Evolutionary conservation across 2,329 filamentous ascomycete species (phyloP).

Genomic region (Nemania diffusa): DNA sequence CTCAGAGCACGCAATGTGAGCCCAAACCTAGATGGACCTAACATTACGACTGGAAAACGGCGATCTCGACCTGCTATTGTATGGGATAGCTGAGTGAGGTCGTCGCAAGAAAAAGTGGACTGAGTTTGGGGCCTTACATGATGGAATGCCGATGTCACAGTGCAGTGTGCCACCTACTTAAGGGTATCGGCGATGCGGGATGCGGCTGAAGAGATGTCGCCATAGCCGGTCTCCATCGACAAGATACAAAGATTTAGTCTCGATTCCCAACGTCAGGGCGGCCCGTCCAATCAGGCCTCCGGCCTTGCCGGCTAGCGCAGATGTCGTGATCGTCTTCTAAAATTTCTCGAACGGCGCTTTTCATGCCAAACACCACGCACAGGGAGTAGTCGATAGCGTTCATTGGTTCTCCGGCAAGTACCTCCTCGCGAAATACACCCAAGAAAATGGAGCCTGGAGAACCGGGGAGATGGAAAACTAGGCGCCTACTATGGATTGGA

Average conservation of each 20-base stretch:
- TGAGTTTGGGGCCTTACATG: conserved; percentile 12
- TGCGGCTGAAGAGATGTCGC: conserved; percentile 39
- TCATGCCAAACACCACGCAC: conserved; percentile 4
- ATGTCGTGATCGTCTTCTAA: conserved; percentile 53
- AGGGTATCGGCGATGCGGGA: conserved; percentile 39
- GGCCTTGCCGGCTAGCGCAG: conserved; percentile 48
- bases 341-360: conserved; percentile 42
- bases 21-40: not conserved
- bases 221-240: conserved; percentile 33
- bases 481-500: not conserved
- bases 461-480: conserved; percentile 8
- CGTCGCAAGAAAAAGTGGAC: conserved; percentile 27
- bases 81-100: not conserved
- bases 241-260: conserved; percentile 19
- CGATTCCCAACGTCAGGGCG: conserved; percentile 22
- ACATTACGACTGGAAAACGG: not conserved
- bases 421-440: conserved; percentile 1
- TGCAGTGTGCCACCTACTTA: too few relatives aligned
- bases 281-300: conserved; percentile 45
- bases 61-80: not conserved
- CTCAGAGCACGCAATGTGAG: conserved; percentile 26
- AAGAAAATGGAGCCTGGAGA: conserved; percentile 12
- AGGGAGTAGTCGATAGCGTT: not conserved
- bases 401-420: conserved; percentile 6
- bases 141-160: conserved; percentile 21